Conservation (phyloP, 768 basidiomycete genomes). For the Tephrocybe sp. region DNA sequence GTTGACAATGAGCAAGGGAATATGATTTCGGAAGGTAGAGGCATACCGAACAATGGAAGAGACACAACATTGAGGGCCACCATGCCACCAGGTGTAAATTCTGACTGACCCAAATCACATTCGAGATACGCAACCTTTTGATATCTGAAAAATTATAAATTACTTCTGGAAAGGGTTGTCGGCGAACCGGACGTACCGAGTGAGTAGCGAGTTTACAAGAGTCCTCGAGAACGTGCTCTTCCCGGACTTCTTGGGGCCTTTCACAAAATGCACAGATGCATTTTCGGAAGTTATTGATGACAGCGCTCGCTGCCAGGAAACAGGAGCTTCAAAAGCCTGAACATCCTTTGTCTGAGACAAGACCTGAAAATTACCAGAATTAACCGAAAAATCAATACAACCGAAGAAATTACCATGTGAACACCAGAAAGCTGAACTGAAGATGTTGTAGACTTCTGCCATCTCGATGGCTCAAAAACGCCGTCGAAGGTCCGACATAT, state of each 20-base stretch:
- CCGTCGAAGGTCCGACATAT: constrained; percentile 64
- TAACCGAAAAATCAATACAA: not conserved
- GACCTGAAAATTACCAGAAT: constrained; percentile 26
- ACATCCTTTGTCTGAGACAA: constrained; percentile 36
- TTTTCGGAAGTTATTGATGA: constrained; percentile 12
- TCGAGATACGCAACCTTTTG: constrained; percentile 87
- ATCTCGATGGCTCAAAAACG: constrained; percentile 56
- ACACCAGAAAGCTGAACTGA: constrained; percentile 47
- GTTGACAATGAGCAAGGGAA: not conserved
- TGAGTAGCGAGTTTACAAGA: constrained; percentile 67
- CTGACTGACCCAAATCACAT: constrained; percentile 91
- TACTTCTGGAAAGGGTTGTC: not conserved
- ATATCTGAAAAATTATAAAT: constrained; percentile 49
- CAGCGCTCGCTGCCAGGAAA: constrained; percentile 40
- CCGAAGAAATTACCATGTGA: constrained; percentile 40
- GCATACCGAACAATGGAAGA: constrained; percentile 66
- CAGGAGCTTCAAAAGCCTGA: constrained; percentile 34
- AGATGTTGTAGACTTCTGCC: constrained; percentile 32
- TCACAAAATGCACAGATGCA: constrained; percentile 58
- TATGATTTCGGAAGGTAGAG: not conserved
- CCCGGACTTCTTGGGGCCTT: constrained; percentile 84
- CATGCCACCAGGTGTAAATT: constrained; percentile 87
- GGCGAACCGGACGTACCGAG: constrained; percentile 39
- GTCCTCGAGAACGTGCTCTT: constrained; percentile 88
- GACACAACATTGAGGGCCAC: constrained; percentile 78